phyloP scores from a whole-genome alignment of 176 grass and related monocot species.

The Echinochloa phyllopogon region DNA sequence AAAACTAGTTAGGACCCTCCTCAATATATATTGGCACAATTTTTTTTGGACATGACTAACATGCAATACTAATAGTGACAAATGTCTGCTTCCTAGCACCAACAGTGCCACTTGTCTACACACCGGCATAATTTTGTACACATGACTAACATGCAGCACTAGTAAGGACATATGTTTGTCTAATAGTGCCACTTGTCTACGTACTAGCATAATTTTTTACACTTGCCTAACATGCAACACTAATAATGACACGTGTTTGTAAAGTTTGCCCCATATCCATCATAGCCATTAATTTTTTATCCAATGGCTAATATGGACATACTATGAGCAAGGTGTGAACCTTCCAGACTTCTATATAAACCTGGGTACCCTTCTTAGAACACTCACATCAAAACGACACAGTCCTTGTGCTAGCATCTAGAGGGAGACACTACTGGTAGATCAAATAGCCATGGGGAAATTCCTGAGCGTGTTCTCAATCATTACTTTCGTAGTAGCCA shows the following conservation, averaged over 20 bases:
- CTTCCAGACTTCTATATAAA: constrained; percentile 6
- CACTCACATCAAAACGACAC: neutral
- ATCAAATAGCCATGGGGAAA: constrained; percentile 27
- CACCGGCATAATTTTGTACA: neutral
- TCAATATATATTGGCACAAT: neutral
- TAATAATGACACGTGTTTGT: neutral
- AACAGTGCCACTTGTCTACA: neutral
- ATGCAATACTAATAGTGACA: neutral
- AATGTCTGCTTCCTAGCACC: too few species aligned
- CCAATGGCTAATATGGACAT: neutral
- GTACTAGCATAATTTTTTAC: neutral
- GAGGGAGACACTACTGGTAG: neutral
- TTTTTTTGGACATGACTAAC: too few species aligned
- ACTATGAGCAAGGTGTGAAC: neutral
- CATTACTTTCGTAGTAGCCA: neutral
- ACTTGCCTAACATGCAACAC: neutral
- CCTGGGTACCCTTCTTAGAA: neutral
- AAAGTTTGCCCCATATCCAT: neutral
- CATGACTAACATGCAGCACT: neutral
- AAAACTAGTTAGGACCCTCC: neutral
- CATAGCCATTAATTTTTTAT: neutral
- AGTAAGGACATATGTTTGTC: neutral
- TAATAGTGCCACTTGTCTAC: neutral
- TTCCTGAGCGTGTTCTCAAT: constrained; percentile 7
- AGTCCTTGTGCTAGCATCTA: neutral